Evolutionary conservation across 768 basidiomycete species (phyloP).

Genomic region (Jaapia argillacea): DNA sequence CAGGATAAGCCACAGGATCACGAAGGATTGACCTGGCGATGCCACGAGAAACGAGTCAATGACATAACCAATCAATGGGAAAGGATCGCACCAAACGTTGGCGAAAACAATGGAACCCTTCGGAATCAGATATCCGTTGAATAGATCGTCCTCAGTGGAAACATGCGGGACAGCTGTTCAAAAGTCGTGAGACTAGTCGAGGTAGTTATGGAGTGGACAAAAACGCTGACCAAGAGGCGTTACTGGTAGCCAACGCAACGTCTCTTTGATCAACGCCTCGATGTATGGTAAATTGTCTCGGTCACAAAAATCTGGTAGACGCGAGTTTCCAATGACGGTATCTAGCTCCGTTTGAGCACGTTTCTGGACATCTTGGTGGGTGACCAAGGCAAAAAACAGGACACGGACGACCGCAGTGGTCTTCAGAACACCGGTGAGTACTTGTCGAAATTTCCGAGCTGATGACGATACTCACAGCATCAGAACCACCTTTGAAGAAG

Average conservation of each 20-base stretch:
- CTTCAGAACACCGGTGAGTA: neutral
- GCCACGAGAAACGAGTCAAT: too few species aligned
- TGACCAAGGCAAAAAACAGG: neutral
- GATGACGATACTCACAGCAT: neutral
- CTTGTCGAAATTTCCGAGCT: neutral
- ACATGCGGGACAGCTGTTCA: conserved; percentile 25
- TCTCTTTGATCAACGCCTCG: neutral
- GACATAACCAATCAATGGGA: too few species aligned
- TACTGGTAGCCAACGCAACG: neutral
- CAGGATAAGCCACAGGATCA: neutral
- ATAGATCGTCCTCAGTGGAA: conserved; percentile 28
- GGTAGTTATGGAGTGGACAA: neutral
- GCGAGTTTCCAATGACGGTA: neutral
- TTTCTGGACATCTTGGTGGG: neutral
- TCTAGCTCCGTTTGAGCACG: neutral
- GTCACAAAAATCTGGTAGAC: neutral
- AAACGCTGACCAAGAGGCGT: neutral
- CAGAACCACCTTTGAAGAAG: neutral
- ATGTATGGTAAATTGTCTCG: neutral
- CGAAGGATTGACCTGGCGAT: neutral
- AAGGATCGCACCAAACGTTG: neutral
- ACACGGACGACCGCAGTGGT: neutral
- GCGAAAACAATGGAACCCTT: conserved; percentile 19
- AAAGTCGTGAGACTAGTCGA: neutral
- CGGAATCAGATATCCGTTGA: conserved; percentile 29